Evolutionary conservation across 208 protist species (phyloP).

Genomic region (Leishmania mexicana): DNA sequence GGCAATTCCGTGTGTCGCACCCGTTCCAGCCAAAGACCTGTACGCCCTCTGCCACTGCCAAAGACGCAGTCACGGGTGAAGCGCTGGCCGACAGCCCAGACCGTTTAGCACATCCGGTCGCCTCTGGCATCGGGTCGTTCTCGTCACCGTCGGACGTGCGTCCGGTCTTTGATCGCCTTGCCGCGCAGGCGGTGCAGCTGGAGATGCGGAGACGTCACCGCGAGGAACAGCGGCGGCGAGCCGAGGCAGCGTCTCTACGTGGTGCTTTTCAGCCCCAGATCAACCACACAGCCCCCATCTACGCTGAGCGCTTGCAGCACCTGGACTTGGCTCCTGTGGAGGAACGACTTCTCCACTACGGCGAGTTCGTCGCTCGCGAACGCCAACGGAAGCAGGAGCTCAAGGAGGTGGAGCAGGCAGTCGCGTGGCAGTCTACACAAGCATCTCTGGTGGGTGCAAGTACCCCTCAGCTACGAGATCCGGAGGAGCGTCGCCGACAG

Average conservation of each 20-base stretch:
- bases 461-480: not conserved
- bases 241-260: constrained; percentile 43
- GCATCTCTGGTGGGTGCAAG: not conserved
- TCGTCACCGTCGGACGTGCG: not conserved
- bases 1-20: constrained; percentile 22
- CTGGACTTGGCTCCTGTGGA: constrained; percentile 57
- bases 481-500: constrained; percentile 18
- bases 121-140: not conserved
- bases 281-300: constrained; percentile 31
- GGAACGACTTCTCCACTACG: constrained; percentile 79
- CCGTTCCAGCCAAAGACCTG: constrained; percentile 20
- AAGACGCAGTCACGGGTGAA: not conserved
- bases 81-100: not conserved
- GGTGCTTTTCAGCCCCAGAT: constrained; percentile 63
- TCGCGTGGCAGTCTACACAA: constrained; percentile 11
- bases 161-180: constrained; percentile 67
- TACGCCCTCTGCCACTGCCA: not conserved
- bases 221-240: constrained; percentile 40
- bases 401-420: constrained; percentile 29
- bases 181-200: constrained; percentile 33
- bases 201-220: constrained; percentile 40
- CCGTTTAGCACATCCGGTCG: not conserved
- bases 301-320: constrained; percentile 15
- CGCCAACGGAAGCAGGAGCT: constrained; percentile 36
- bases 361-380: constrained; percentile 45